Evolutionary conservation across 257 asterid species (phyloP), one percentile per base, ranked within the genome.

Genomic region (Vinca minor): DNA sequence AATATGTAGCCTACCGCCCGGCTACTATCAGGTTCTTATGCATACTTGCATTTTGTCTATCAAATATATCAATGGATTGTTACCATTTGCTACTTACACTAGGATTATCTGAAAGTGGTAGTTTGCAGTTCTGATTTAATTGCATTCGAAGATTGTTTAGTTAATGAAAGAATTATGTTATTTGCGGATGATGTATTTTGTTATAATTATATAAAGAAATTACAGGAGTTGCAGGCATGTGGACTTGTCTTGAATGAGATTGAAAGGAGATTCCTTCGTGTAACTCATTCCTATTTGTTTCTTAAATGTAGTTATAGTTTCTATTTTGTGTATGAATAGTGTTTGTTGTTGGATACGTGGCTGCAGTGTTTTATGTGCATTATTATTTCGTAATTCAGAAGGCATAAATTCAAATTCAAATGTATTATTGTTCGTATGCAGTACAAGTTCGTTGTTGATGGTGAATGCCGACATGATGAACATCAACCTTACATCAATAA

Each of bases 381-480:
- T 54, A n/a, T n/a, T 34, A 28, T 31, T 29, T 55, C 39, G 29
- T 55, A 15, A 55, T 28, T 29, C 21, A 59, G 38, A 36, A 50
- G 66, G 38, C n/a, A 20, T 11, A 48, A 48, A 66, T 45, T 26
- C 12, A 65, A 36, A 21, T 3, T 2, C 35, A 25, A 45, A 45
- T 7, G 21, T 45, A 5, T 31, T 62, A 2, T 49, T 54, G 23
- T 28, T 41, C 59, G 36, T 65, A 50, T 81, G 81, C 94, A 93
- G 98, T 93, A 78, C 84, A 93, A 87, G 73, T 89, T 93, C 76
- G 82, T 89, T 52, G 96, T 93, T 72, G 98, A 89, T 80, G 98
- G 97, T 69, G 98, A 89, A 73, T 85, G 95, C 88, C 82, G 94
- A 65, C 95, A 93, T 62, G 98, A 93, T 52, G 97, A 93, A 67